Evolutionary conservation across 371 early-diverging fungal genomes (phyloP), one percentile per base, ranked within the genome.

Genomic region (Dichotomocladium elegans): DNA sequence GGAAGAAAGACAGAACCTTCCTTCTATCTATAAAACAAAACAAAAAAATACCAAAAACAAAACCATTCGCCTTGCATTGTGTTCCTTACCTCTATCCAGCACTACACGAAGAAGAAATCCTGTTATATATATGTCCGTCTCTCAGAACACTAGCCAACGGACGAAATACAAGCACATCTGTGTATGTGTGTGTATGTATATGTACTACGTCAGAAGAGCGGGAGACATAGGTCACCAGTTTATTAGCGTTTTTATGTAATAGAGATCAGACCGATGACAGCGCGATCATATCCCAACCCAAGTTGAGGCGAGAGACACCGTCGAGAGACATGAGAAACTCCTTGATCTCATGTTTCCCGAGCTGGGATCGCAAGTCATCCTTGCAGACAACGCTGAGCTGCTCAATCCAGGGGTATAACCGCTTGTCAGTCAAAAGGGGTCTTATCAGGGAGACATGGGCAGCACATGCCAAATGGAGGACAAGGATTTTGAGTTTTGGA

Each of bases 261-360:
- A 37, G 37, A 37, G 17, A 8, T 41, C 41, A 51, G 29, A 55
- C n/a, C 8, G 41, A 15, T 33, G 56, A 51, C 15, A 70, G 47
- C 19, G 57, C 64, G 33, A 71, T 60, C 57, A 72, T 57, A 51
- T 72, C 66, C 72, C 72, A 68, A 25, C 68, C 72, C 31, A 64
- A 63, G 41, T 63, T 63, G 34, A 70, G 60, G 35, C 71, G 52
- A 30, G 60, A 52, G 26, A 70, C 34, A 3, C 71, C 71, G 12
- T 61, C 45, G 35, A 66, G 37, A n/a, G 50, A 53, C 29, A 57
- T 44, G 8, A 70, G 47, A 29, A 57, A 53, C 12, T 56, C 41
- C 44, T 51, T 46, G 11, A 70, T 41, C 25, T 63, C 64, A 30
- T 66, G 52, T 25, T 54, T 56, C 44, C 60, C 48, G 11, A 70